Evolutionary conservation across 1,139 yeast species (phyloP).

Genomic region (Taphrina communis): DNA sequence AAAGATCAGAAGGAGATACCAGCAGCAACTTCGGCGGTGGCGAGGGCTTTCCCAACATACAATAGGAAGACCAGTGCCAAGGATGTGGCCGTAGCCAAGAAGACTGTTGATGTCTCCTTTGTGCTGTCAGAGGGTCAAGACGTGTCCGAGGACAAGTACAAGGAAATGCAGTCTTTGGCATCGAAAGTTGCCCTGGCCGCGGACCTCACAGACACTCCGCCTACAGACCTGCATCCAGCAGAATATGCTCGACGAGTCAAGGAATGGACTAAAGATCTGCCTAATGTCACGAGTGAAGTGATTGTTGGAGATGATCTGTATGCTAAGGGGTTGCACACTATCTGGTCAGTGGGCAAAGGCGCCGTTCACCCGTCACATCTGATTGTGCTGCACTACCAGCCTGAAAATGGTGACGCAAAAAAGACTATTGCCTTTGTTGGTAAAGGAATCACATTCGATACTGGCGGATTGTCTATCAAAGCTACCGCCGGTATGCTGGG

Average conservation of each 20-base stretch:
- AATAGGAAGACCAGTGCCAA: constrained; percentile 1
- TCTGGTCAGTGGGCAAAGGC: constrained; percentile 33
- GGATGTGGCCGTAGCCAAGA: constrained; percentile 8
- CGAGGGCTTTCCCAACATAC: constrained; percentile 32
- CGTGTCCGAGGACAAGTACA: background rate
- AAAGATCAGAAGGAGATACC: constrained; percentile 21
- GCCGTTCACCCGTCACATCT: constrained; percentile 30
- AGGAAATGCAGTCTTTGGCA: constrained; percentile 14
- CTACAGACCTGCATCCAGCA: constrained; percentile 20
- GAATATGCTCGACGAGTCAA: constrained; percentile 17
- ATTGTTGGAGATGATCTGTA: constrained; percentile 26
- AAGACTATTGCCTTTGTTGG: constrained; percentile 41
- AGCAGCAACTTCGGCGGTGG: constrained; percentile 29
- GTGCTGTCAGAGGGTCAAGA: constrained; percentile 17
- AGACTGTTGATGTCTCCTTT: constrained; percentile 21
- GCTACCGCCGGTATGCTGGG: constrained; percentile 32
- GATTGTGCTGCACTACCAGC: constrained; percentile 20
- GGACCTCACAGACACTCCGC: constrained; percentile 23
- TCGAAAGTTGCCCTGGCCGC: constrained; percentile 18
- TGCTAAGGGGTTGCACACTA: constrained; percentile 13
- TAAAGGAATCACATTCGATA: constrained; percentile 41
- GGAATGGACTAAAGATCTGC: background rate
- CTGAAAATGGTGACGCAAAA: constrained; percentile 8
- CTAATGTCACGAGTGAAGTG: constrained; percentile 22
- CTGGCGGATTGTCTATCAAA: constrained; percentile 42